Base-by-base conservation (phyloP, 2,329 filamentous ascomycete genomes). In the Neofusicoccum kwambonambiense region DNA sequence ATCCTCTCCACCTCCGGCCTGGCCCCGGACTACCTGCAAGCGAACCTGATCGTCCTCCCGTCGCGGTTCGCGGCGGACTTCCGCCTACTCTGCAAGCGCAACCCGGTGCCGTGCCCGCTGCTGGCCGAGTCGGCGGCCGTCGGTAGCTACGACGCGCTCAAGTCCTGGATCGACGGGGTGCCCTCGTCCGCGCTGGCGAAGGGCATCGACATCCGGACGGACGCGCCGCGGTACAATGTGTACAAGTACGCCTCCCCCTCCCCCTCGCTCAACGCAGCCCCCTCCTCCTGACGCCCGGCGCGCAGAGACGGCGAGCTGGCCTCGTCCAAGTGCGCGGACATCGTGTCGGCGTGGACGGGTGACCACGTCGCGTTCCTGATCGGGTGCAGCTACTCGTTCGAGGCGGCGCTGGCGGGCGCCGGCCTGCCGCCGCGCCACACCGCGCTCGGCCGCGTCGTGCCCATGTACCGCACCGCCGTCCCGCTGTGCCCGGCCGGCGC, bases 301-400 rank as follows among this genome's bases (percentile, higher is more conserved):
- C 6, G 4, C 27, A 31, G 27, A 31, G 27, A 65, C 34, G 56
- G 64, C 56, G 11, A 27, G 11, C 64, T 62, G 2, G 68, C 74
- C 4, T 76, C 77, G 19, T 71, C 74, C 0, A 76, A 78, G 15
- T 74, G 76, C 37, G 57, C 70, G 1, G 79, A 86, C 70, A 77
- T 90, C 15, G 69, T 74, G 1, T 69, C 75, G 1, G 73, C 85
- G 45, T 90, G 87, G 87, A 82, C 80, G 0, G 71, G 78, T 4
- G 81, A 87, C 67, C 85, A 90, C 68, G 82, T 87, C 27, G 87
- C 81, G 0, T 90, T 88, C 70, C 72, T 89, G 50, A 84, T 90
- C 67, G 87, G 87, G 8, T 90, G 87, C 71, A 86, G 83, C 0
- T 89, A 84, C 78, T 86, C 82, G 68, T 90, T 90, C 70, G 87